Percentiles rank a stretch among this genome's conserved stretches.
These are phyloP conservation scores for Talaromyces atroroseus DNA, from an alignment of 2,329 filamentous ascomycete genomes.

Conservation along the genomic window DNA sequence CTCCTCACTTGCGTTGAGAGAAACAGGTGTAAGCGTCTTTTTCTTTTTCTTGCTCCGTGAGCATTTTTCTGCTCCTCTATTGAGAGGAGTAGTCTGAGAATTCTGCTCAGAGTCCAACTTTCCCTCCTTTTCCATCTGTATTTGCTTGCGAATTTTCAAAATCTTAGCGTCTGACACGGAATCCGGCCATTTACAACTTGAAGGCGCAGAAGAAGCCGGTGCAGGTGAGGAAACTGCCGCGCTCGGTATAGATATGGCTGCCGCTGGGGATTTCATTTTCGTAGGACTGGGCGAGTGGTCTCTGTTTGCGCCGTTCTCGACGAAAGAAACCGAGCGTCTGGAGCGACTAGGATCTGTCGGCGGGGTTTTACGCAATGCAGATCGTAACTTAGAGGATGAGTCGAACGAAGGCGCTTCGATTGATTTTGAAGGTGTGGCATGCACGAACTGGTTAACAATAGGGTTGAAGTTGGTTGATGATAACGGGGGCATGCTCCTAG, in stretches of 20 bases:
- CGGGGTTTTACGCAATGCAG: constrained; percentile 22
- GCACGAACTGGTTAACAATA: background rate
- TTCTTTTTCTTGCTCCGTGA: background rate
- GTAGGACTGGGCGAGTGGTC: background rate
- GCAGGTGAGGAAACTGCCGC: background rate
- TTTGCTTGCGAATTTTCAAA: background rate
- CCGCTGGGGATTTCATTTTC: background rate
- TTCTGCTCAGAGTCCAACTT: background rate
- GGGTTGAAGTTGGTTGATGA: background rate
- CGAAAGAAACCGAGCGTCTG: constrained; percentile 24
- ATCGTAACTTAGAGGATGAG: background rate
- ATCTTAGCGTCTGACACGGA: background rate
- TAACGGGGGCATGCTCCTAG: background rate
- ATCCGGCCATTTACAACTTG: background rate
- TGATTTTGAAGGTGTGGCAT: background rate
- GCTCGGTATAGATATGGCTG: background rate
- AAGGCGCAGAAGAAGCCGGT: background rate
- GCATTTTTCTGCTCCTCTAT: background rate
- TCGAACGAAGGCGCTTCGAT: background rate
- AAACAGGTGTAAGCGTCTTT: background rate
- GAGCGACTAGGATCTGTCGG: constrained; percentile 10
- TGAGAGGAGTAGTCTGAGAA: background rate
- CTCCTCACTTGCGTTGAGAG: background rate
- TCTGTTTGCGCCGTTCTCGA: constrained; percentile 13
- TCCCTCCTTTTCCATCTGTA: background rate